A percentile compares a stretch with the other conserved stretches of the same genome.
These are phyloP conservation scores for Kwoniella botswanensis DNA, from an alignment of 768 basidiomycete species.

Conservation along the genomic window DNA sequence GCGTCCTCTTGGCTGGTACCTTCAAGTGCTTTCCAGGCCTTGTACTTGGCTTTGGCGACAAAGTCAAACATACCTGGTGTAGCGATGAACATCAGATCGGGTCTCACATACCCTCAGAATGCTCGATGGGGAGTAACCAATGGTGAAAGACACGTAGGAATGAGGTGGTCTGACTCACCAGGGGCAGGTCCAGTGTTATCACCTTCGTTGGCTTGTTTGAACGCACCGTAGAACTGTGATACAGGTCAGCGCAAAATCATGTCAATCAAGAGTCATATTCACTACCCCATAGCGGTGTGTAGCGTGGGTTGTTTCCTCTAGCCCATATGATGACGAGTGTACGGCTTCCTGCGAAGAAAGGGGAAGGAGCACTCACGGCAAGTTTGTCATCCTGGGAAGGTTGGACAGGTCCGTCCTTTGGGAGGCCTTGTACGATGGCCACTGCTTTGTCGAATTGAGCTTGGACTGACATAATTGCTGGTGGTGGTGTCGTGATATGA, in stretches of 20 bases:
- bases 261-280: no score
- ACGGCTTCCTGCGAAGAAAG: neutral
- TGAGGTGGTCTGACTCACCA: conserved; percentile 4
- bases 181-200: conserved; percentile 64
- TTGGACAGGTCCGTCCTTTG: conserved; percentile 79
- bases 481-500: neutral
- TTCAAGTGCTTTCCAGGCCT: conserved; percentile 80
- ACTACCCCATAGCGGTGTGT: neutral
- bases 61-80: conserved; percentile 83
- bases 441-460: conserved; percentile 57
- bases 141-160: neutral
- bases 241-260: no score
- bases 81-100: neutral
- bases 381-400: conserved; percentile 77
- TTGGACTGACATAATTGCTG: conserved; percentile 32
- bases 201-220: conserved; percentile 86
- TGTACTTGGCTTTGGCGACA: conserved; percentile 88
- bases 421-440: conserved; percentile 62
- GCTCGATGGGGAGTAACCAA: no score
- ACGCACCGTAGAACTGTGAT: conserved; percentile 85
- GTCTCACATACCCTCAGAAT: neutral
- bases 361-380: conserved; percentile 64
- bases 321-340: neutral
- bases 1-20: conserved; percentile 77
- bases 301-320: neutral